Conservation (phyloP, 441 rosid species). For the Breynia disticha region DNA sequence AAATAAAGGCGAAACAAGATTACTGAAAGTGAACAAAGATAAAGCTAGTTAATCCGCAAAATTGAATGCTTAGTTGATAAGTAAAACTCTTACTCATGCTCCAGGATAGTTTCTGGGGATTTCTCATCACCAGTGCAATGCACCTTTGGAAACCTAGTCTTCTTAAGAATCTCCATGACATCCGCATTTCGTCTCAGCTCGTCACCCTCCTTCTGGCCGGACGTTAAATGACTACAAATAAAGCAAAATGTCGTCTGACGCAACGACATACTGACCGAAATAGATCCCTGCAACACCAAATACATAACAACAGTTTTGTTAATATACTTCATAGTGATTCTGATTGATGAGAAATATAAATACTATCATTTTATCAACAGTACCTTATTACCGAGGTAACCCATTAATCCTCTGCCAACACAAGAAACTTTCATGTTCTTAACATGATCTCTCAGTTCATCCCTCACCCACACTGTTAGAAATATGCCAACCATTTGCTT, state of each 20-base stretch:
- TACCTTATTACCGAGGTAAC: slow-evolving; percentile 89
- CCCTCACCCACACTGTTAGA: slow-evolving; percentile 75
- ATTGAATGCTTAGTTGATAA: slow-evolving; percentile 9
- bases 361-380: slow-evolving; percentile 1
- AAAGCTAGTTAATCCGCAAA: no score
- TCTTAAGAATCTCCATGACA: slow-evolving; percentile 66
- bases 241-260: slow-evolving; percentile 87
- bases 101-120: slow-evolving; percentile 57
- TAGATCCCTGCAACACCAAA: slow-evolving; percentile 58
- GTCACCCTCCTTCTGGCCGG: slow-evolving; percentile 94
- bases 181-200: slow-evolving; percentile 83
- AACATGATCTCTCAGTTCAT: slow-evolving; percentile 64
- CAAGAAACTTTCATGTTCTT: slow-evolving; percentile 71
- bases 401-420: slow-evolving; percentile 91
- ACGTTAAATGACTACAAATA: slow-evolving; percentile 86
- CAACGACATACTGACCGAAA: slow-evolving; percentile 79
- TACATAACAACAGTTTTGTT: slow-evolving; percentile 4
- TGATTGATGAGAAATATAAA: not conserved
- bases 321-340: not conserved
- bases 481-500: slow-evolving; percentile 96
- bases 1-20: not conserved
- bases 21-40: not conserved
- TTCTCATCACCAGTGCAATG: slow-evolving; percentile 59
- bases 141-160: slow-evolving; percentile 55
- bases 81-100: slow-evolving; percentile 59